Evolutionary conservation across 768 basidiomycete genomes (phyloP).

Genomic region (Agrocybe pediades): DNA sequence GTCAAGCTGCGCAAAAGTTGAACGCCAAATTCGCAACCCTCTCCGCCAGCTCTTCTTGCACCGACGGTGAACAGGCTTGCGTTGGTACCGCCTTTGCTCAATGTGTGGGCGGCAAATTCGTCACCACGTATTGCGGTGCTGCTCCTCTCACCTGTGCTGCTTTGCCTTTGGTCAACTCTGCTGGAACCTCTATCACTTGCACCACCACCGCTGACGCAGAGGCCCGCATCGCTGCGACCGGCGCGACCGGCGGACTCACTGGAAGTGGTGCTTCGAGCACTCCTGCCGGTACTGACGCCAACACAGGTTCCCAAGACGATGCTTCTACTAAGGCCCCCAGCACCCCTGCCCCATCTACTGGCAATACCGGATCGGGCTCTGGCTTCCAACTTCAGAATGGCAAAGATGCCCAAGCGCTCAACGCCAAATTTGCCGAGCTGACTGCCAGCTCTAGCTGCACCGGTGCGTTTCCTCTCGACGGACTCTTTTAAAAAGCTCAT

Average conservation of each 20-base stretch:
- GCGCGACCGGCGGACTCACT: slow-evolving; percentile 40
- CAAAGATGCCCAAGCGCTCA: slow-evolving; percentile 49
- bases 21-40: slow-evolving; percentile 56
- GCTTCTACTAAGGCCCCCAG: slow-evolving; percentile 17
- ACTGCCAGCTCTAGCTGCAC: slow-evolving; percentile 48
- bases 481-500: slow-evolving; percentile 13
- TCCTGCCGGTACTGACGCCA: neutral
- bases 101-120: slow-evolving; percentile 47
- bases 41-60: slow-evolving; percentile 46
- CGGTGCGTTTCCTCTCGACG: slow-evolving; percentile 17
- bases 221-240: slow-evolving; percentile 42
- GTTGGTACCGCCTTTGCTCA: slow-evolving; percentile 47
- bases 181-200: slow-evolving; percentile 54
- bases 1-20: slow-evolving; percentile 47
- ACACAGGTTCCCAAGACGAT: slow-evolving; percentile 14
- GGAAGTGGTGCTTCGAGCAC: slow-evolving; percentile 21
- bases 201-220: slow-evolving; percentile 44
- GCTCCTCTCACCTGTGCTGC: slow-evolving; percentile 39
- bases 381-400: slow-evolving; percentile 38
- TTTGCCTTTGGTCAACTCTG: slow-evolving; percentile 51
- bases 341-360: slow-evolving; percentile 15
- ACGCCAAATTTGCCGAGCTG: slow-evolving; percentile 52
- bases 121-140: slow-evolving; percentile 36
- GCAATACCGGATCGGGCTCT: slow-evolving; percentile 9
- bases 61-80: slow-evolving; percentile 40